Conservation (phyloP, 192 early-diverging fungal species). For the Coemansia sp. region DNA sequence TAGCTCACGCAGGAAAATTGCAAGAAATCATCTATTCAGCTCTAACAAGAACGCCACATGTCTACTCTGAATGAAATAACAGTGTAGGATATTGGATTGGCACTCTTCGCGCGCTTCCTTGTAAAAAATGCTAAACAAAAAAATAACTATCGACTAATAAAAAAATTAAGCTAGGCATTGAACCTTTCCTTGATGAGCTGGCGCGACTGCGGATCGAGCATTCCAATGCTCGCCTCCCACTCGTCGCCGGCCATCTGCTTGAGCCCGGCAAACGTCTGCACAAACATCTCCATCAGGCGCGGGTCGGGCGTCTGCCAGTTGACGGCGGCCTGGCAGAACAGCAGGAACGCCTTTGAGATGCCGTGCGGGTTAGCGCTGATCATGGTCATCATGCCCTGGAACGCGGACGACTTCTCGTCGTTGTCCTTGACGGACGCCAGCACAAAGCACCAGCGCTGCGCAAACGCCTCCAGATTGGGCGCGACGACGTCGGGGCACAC, state of each 20-base stretch:
- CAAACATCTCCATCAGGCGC: conserved; percentile 47
- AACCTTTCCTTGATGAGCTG: conserved; percentile 43
- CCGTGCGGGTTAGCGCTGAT: conserved; percentile 88
- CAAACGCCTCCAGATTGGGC: conserved; percentile 81
- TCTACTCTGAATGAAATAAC: no score
- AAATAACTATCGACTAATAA: neutral
- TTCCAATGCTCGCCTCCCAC: conserved; percentile 47
- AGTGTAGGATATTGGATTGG: no score
- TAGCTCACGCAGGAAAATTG: no score
- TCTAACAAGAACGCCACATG: no score
- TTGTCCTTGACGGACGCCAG: conserved; percentile 87
- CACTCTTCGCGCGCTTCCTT: no score
- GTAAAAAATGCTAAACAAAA: conserved; percentile 1
- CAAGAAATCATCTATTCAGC: no score
- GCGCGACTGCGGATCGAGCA: conserved; percentile 44
- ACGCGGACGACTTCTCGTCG: conserved; percentile 96
- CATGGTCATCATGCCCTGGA: conserved; percentile 91
- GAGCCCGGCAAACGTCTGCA: conserved; percentile 51
- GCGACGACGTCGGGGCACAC: conserved; percentile 82
- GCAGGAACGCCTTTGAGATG: conserved; percentile 64
- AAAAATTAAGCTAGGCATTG: conserved; percentile 14
- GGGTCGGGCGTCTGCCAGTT: conserved; percentile 67
- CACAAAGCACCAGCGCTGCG: conserved; percentile 78
- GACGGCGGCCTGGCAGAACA: conserved; percentile 79
- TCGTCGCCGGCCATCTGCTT: conserved; percentile 48